Base-by-base conservation (phyloP, 2,329 filamentous ascomycete species). In the Fusarium oxysporum region DNA sequence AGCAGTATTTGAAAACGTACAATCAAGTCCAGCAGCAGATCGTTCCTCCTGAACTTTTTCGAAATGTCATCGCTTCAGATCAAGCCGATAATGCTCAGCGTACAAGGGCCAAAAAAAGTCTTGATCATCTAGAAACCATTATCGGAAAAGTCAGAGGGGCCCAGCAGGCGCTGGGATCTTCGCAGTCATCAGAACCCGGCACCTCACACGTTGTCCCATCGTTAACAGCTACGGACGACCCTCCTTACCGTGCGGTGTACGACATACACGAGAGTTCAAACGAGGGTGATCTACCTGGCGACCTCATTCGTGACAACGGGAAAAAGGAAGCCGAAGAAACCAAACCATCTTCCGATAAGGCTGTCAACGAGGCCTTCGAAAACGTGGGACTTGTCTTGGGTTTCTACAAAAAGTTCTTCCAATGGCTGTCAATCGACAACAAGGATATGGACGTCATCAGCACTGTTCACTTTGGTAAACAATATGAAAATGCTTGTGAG, bases 381-480 rank as follows among this genome's bases (percentile, higher is more conserved):
- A 87, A 87, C 54, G 82, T 86, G 1, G 86, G 86, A 32, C 78
- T 79, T 14, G 86, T 88, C 1, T 80, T 87, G 45, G 78, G 84
- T 28, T 88, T 89, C 74, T 89, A 87, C 80, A 80, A 81, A 55
- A 80, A 85, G 16, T 79, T 83, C 38, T 88, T 88, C 72, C 77
- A 82, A 43, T 88, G 86, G 83, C 81, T 85, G 33, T 88, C 85
- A 1, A 85, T 89, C 62, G 85, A 89, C 78, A 85, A 87, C 79
- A 80, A 83, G 54, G 85, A 86, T 67, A 81, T 83, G 76, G 79
- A 83, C n/a, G 82, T 89, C 38, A 79, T 86, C 67, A 87, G 85
- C 75, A 85, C 83, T n/a, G 85, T 89, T 25, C 87, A 89, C 71
- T 89, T 86, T 73, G 85, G 83, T 8, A 65, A 83, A 64, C 75